Evolutionary conservation across 495 filamentous ascomycete species (phyloP), one percentile per base, ranked within the genome.

Genomic region (Neurospora sublineolata): DNA sequence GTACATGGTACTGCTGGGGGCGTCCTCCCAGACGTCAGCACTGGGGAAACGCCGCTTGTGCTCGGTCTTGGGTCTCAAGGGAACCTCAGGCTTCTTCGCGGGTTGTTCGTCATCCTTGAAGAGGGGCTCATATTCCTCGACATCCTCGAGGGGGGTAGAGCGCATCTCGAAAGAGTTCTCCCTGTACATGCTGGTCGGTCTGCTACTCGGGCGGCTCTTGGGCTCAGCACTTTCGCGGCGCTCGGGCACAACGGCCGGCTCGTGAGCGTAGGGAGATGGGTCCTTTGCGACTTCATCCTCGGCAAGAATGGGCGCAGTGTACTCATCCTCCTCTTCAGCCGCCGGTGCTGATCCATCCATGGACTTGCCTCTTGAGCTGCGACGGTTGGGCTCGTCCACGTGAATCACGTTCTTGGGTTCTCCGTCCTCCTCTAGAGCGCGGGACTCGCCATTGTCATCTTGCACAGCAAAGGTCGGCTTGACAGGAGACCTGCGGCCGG

Each of bases 1-100:
- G 71, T 93, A 89, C 75, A 94, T 90, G 67, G 93, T 84, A 82
- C 92, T 94, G 81, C 90, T 92, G 4, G 95, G 95, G 0, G 94
- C 91, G 80, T 99, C 95, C 79, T 99, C 95, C 95, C 95, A 99
- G 42, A 97, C 87, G 78, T 99, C 95, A 74, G 91, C 89, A 79
- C 93, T 97, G 1, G 95, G 95, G 82, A 99, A 99, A 67, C 91
- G 88, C 68, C 92, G 92, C 77, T 88, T 87, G 72, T 87, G 86
- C 67, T 91, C 88, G 6, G 86, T 83, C 30, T 86, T 83, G 11
- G 88, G 84, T 18, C 52, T 33, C 27, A 33, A 3, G 58, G 85
- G 74, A 20, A 89, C 82, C 38, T 86, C 84, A 8, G 82, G 79
- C 67, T 80, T 81, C 60, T 85, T 83, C 23, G 88, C 87, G 8